Base-by-base conservation (phyloP, 805 yeast genomes). In the Metschnikowia amazonensis region DNA sequence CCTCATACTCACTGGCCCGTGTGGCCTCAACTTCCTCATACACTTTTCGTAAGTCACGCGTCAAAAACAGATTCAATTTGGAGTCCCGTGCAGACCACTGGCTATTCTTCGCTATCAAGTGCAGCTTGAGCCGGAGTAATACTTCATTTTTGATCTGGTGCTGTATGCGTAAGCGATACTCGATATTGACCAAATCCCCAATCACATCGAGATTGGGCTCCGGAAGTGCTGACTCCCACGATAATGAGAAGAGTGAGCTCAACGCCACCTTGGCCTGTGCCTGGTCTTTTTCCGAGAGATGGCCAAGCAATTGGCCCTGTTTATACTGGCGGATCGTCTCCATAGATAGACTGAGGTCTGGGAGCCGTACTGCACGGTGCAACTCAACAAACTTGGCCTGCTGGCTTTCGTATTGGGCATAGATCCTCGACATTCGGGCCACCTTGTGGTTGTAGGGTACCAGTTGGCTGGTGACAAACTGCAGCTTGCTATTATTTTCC, bases 21-120 rank as follows among this genome's bases (percentile, higher is more conserved):
- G 67, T 62, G 24, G 57, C 55, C 17, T 60, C 62, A 10, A 69
- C 65, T 14, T 62, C 65, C 5, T 51, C 54, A 7, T 67, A 45
- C 1, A 66, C 57, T n/a, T 45, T 48, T 1, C 50, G 42, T 32
- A 70, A 56, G 33, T 61, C 60, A 2, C 53, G 54, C 4, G 57
- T 51, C 38, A 71, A 42, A 44, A 71, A 70, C 34, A 57, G 57
- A 13, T 58, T 55, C 46, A 71, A 58, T 10, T 53, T 52, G 17
- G 57, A 48, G 48, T 67, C 71, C 36, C 73, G 54, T 9, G 56
- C 39, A 13, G 58, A 59, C 76, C 76, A 71, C 47, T 63, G 64
- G 42, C 52, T 57, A 44, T 67, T 68, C 28, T 64, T 60, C 14
- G 60, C 52, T 1, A 52, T 46, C 24, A 69, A 53, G 34, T 64